A percentile compares a stretch with the other conserved stretches of the same genome.
Conservation (phyloP, 495 filamentous ascomycete genomes). For the Penicillium soppii region DNA sequence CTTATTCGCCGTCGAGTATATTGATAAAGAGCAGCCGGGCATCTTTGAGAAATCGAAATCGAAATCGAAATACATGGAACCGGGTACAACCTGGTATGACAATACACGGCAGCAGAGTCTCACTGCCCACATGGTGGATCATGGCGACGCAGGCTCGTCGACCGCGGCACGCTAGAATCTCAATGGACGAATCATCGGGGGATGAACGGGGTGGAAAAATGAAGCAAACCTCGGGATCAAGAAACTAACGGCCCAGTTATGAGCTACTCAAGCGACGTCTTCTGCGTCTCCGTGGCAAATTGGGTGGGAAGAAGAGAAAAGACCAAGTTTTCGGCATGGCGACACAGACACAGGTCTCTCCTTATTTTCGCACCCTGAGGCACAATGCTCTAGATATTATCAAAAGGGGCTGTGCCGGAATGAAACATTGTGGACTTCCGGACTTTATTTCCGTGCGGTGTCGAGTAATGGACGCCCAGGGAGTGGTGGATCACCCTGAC, state of each 20-base stretch:
- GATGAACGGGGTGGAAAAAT: background rate
- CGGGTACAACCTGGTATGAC: no score
- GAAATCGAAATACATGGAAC: background rate
- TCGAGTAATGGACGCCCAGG: constrained; percentile 11
- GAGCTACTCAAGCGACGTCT: no score
- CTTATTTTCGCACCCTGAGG: background rate
- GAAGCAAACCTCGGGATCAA: background rate
- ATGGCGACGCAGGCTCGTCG: background rate
- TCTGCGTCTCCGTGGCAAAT: no score
- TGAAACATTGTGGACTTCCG: constrained; percentile 8
- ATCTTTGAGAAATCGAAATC: no score
- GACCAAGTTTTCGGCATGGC: no score
- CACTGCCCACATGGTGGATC: background rate
- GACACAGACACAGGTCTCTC: background rate
- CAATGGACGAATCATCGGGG: background rate
- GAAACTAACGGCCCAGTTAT: no score
- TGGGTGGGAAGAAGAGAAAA: no score
- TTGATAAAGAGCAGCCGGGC: no score
- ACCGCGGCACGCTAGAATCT: background rate
- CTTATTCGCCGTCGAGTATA: no score
- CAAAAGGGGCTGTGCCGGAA: constrained; percentile 2
- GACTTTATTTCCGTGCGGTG: constrained; percentile 16
- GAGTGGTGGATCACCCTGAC: constrained; percentile 5
- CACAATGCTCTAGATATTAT: background rate
- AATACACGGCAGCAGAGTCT: background rate